These are phyloP conservation scores for Pythium volutum DNA, from an alignment of 352 stramenopile genomes.

Conservation along the genomic window DNA sequence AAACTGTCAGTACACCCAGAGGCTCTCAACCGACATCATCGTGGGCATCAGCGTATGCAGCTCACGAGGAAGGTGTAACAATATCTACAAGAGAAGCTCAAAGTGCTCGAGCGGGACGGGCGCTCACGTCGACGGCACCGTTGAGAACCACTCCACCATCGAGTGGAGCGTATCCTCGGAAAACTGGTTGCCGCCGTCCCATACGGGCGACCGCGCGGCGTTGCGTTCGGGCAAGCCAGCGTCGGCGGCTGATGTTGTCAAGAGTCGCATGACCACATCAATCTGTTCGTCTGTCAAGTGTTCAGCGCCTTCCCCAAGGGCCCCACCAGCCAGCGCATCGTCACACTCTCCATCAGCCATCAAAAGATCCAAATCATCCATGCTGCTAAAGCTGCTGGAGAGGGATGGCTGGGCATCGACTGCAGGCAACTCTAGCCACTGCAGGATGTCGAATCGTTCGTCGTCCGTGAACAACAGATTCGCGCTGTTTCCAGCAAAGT, in stretches of 20 bases:
- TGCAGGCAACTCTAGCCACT: constrained; percentile 27
- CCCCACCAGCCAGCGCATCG: neutral
- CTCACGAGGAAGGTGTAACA: constrained; percentile 4
- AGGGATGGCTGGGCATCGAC: constrained; percentile 13
- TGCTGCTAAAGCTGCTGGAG: constrained; percentile 11
- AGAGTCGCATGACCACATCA: constrained; percentile 19
- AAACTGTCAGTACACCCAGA: neutral
- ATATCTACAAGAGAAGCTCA: constrained; percentile 2
- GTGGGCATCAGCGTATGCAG: constrained; percentile 6
- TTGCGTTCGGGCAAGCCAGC: constrained; percentile 2
- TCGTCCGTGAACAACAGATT: constrained; percentile 29
- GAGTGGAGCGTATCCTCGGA: constrained; percentile 24
- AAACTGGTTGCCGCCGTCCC: constrained; percentile 16
- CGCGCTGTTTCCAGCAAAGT: constrained; percentile 22
- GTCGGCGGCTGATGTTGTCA: constrained; percentile 3
- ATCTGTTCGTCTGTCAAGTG: constrained; percentile 22
- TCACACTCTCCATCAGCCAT: constrained; percentile 6
- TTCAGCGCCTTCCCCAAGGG: neutral
- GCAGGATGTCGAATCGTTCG: constrained; percentile 28
- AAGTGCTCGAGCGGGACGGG: neutral
- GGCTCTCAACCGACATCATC: neutral
- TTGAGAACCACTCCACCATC: constrained; percentile 25
- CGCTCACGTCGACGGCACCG: constrained; percentile 19
- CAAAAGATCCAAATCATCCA: constrained; percentile 16
- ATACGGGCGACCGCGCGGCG: neutral